Evolutionary conservation across 2,329 filamentous ascomycete genomes (phyloP).

Genomic region (Cordyceps cateniannulata): DNA sequence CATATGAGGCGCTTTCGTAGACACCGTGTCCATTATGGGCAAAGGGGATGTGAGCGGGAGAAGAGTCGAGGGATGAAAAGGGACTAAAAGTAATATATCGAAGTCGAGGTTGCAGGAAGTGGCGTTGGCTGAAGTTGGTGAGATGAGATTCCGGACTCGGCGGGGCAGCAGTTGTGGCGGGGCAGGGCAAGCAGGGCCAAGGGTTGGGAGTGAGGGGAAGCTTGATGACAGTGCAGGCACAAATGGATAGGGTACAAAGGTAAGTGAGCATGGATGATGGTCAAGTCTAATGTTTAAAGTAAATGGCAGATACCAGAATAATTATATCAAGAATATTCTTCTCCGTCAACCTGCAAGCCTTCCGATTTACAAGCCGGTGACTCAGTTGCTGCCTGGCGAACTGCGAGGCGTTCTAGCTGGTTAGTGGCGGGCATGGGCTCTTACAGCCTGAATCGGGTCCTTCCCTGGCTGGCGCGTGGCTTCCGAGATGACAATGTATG

Average conservation of each 20-base stretch:
- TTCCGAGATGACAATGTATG: not conserved
- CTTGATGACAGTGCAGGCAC: too few relatives aligned
- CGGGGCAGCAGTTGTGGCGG: constrained; percentile 4
- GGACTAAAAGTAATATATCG: not conserved
- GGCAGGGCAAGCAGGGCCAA: not conserved
- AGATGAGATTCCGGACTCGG: constrained; percentile 5
- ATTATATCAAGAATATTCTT: not conserved
- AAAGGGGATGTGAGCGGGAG: not conserved
- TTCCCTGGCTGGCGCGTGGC: not conserved
- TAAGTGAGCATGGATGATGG: too few relatives aligned
- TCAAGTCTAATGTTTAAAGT: too few relatives aligned
- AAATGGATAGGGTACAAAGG: too few relatives aligned
- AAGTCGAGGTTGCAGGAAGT: not conserved
- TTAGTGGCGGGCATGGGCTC: not conserved
- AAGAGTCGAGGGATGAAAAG: not conserved
- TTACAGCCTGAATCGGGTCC: not conserved
- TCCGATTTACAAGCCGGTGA: not conserved
- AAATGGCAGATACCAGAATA: not conserved
- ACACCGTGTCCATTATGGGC: constrained; percentile 25
- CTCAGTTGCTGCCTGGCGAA: constrained; percentile 6
- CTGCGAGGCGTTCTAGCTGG: not conserved
- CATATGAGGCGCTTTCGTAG: constrained; percentile 30
- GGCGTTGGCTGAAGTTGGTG: constrained; percentile 1
- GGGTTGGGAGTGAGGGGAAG: not conserved
- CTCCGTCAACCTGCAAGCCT: not conserved